Evolutionary conservation across 2,329 filamentous ascomycete species (phyloP).

Genomic region (Lizonia empirigonia): DNA sequence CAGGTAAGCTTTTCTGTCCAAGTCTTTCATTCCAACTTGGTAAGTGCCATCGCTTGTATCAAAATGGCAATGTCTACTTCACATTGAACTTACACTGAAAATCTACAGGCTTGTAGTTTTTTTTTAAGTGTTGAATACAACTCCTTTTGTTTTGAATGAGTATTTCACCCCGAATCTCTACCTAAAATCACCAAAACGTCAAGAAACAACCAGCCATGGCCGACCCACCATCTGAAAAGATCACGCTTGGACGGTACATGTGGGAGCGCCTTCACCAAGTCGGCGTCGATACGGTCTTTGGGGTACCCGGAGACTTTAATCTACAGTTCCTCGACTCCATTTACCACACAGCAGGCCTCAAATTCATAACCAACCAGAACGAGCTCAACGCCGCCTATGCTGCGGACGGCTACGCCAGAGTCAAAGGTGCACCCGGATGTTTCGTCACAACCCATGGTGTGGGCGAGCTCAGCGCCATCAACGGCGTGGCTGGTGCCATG

Average conservation of each 20-base stretch:
- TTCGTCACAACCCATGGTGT: constrained; percentile 67
- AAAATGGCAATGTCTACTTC: not conserved
- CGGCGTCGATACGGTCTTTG: constrained; percentile 50
- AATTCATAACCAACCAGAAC: constrained; percentile 61
- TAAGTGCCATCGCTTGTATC: not conserved
- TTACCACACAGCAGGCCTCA: constrained; percentile 47
- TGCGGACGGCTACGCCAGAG: constrained; percentile 63
- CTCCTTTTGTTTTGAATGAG: not conserved
- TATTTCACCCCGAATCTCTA: not conserved
- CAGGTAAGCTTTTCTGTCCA: no score
- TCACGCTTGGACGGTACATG: constrained; percentile 51
- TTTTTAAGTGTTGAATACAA: not conserved
- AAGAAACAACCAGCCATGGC: constrained; percentile 4
- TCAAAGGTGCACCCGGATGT: constrained; percentile 57
- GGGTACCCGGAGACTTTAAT: constrained; percentile 56
- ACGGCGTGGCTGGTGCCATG: constrained; percentile 53
- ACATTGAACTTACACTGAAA: not conserved
- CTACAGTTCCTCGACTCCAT: constrained; percentile 53
- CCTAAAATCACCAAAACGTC: not conserved
- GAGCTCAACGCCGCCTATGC: constrained; percentile 65
- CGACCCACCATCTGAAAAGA: constrained; percentile 32
- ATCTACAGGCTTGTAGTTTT: not conserved
- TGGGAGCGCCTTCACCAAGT: constrained; percentile 52
- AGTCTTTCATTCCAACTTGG: no score
- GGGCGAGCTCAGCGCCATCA: constrained; percentile 56